Evolutionary conservation across 306 rosid genomes (phyloP), one percentile per base, ranked within the genome.

Genomic region (Alnus rubra): DNA sequence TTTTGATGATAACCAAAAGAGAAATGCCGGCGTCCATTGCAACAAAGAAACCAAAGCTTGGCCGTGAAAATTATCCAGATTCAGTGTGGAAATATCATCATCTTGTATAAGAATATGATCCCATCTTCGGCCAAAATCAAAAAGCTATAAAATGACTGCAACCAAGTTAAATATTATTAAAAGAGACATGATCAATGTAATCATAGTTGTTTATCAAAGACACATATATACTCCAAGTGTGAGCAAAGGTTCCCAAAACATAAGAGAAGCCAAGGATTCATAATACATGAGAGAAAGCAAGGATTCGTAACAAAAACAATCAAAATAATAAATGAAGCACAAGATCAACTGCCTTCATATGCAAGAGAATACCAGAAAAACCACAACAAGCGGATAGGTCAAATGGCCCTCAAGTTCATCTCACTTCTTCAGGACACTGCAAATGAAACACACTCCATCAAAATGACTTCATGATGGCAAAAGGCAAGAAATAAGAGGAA

Each of bases 401-500:
- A 63, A 69, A 78, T 44, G 45, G 30, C 76, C 79, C 55, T 71
- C 54, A 49, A 62, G 37, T 52, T 74, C 84, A 60, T 19, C 80
- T 94, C 91, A 94, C 86, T 94, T 94, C 96, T 92, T 94, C 84
- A 94, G 89, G 14, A 89, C 98, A 82, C 98, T 94, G 94, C 86
- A 84, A 80, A 80, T 68, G 69, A 74, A 56, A 64, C 19, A 16
- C 56, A 74, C 7, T 35, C 74, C 4, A 18, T 83, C 56, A 83
- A 83, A 75, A 58, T 5, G 56, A 69, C 19, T 37, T 3, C 62
- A 47, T 15, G 58, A 50, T 1, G 23, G 35, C 12, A 42, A 12
- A 35, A 39, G 18, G 5, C 12, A 28, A 62, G 31, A 70, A n/a
- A 70, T 19, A 55, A 10, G 58, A 54, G 48, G 13, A 74, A 23